These are phyloP conservation scores for Lithohypha guttulata DNA, from an alignment of 2,329 filamentous ascomycete genomes.

Conservation along the genomic window DNA sequence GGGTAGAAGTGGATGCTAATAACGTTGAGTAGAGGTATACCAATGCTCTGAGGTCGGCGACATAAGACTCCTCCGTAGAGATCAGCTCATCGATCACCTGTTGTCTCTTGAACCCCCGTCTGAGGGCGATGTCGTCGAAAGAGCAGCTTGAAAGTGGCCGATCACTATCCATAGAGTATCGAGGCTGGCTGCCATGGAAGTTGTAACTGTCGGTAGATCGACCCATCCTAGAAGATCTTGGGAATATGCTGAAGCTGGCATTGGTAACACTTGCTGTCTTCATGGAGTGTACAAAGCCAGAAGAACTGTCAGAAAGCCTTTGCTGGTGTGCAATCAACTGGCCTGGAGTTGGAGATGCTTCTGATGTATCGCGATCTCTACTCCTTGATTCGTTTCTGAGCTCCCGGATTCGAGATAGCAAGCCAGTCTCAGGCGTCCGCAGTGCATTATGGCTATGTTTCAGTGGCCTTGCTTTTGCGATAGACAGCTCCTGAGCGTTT, in stretches of 20 bases:
- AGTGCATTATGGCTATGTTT: not conserved
- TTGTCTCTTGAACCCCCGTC: constrained; percentile 63
- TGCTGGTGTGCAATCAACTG: constrained; percentile 25
- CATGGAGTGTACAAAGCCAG: constrained; percentile 67
- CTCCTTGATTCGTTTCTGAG: not conserved
- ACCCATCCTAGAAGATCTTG: constrained; percentile 49
- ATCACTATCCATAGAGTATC: constrained; percentile 50
- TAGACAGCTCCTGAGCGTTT: not conserved
- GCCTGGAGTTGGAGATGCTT: not conserved
- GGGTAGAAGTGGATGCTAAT: constrained; percentile 56
- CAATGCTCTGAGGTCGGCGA: constrained; percentile 75
- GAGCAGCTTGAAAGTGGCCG: constrained; percentile 33
- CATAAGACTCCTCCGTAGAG: constrained; percentile 75
- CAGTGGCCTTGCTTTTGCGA: not conserved
- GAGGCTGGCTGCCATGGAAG: constrained; percentile 48
- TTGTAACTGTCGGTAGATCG: constrained; percentile 53
- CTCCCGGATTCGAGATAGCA: not conserved
- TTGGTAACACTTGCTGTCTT: constrained; percentile 73
- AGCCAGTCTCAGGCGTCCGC: constrained; percentile 4
- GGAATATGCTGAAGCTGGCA: constrained; percentile 57
- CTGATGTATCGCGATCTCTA: not conserved
- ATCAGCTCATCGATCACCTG: constrained; percentile 78
- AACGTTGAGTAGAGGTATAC: constrained; percentile 71
- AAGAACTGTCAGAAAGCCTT: constrained; percentile 62
- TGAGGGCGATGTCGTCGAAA: constrained; percentile 60